Evolutionary conservation across 2,329 filamentous ascomycete species (phyloP).

Genomic region (Alternaria tenuissima): DNA sequence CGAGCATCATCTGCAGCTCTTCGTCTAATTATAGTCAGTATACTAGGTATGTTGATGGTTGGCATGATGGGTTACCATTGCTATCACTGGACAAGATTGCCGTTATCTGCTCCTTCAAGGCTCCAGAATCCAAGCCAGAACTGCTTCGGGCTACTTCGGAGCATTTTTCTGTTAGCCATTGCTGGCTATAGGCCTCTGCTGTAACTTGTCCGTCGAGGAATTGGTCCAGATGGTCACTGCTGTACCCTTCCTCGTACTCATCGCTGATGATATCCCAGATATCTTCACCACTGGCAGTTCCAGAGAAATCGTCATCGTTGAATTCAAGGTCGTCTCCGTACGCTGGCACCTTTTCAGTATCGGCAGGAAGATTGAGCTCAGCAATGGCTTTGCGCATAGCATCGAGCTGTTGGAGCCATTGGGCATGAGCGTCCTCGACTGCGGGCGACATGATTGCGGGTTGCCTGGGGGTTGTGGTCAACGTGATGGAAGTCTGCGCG

Average conservation of each 20-base stretch:
- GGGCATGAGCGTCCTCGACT: slow-evolving; percentile 59
- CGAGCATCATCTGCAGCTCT: slow-evolving; percentile 88
- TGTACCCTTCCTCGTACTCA: slow-evolving; percentile 69
- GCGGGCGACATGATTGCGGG: slow-evolving; percentile 48
- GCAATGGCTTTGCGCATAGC: slow-evolving; percentile 88
- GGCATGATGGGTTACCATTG: slow-evolving; percentile 41
- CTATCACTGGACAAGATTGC: slow-evolving; percentile 75
- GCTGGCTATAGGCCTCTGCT: slow-evolving; percentile 59
- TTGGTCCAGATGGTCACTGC: slow-evolving; percentile 70
- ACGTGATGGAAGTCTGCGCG: not conserved
- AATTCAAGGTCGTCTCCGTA: slow-evolving; percentile 68
- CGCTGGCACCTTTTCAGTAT: slow-evolving; percentile 56
- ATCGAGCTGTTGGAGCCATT: slow-evolving; percentile 86
- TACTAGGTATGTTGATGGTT: not conserved
- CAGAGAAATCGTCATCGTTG: slow-evolving; percentile 71
- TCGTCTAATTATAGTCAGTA: slow-evolving; percentile 64
- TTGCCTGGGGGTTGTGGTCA: not conserved
- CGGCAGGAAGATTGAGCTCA: slow-evolving; percentile 66
- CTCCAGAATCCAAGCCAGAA: slow-evolving; percentile 71
- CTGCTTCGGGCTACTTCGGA: slow-evolving; percentile 69
- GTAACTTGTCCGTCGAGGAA: slow-evolving; percentile 48
- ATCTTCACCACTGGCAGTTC: slow-evolving; percentile 74
- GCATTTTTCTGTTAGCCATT: slow-evolving; percentile 79
- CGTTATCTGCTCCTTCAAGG: slow-evolving; percentile 80
- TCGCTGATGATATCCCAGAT: slow-evolving; percentile 93